These are phyloP conservation scores for grape (Vitis vinifera) DNA, from an alignment of 164 flowering plant genomes.

Conservation along the genomic window ASM3070453v1 NC_081820.1:19345501-19346000, in stretches of 20 bases:
- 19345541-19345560: too few relatives aligned
- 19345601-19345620: too few relatives aligned
- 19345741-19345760: slow-evolving; percentile 11
- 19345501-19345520: too few relatives aligned
- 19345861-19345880: background rate
- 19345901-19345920: slow-evolving; percentile 18
- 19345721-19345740: slow-evolving; percentile 7
- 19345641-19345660: too few relatives aligned
- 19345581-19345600: too few relatives aligned
- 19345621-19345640: too few relatives aligned
- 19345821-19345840: background rate
- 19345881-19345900: background rate
- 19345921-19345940: slow-evolving; percentile 35
- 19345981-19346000: slow-evolving; percentile 38
- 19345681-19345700: background rate
- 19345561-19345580: too few relatives aligned
- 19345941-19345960: slow-evolving; percentile 39
- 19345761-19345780: slow-evolving; percentile 14
- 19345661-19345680: background rate
- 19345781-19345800: slow-evolving; percentile 25
- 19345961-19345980: slow-evolving; percentile 30
- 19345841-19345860: too few relatives aligned
- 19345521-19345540: too few relatives aligned
- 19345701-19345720: background rate
- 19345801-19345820: slow-evolving; percentile 37